phyloP scores from a whole-genome alignment of 2,329 filamentous ascomycete species.

The Xylaria hypoxylon region DNA sequence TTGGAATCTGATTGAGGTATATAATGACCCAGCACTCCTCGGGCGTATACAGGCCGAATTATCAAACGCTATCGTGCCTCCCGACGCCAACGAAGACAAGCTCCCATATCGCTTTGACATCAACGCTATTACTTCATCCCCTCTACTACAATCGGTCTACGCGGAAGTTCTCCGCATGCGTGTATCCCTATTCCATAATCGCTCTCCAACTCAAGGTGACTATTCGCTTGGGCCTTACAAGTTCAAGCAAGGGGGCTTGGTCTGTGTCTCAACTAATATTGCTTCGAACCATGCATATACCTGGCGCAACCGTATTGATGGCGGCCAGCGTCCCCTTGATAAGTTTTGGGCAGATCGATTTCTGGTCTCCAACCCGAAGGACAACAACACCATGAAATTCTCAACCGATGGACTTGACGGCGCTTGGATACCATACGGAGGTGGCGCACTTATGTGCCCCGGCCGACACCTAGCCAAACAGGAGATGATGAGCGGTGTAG shows the following conservation, averaged over 20 bases:
- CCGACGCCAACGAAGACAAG: slow-evolving; percentile 8
- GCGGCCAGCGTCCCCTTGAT: slow-evolving; percentile 18
- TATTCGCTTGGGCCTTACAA: slow-evolving; percentile 27
- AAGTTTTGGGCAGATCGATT: slow-evolving; percentile 37
- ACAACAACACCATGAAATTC: slow-evolving; percentile 20
- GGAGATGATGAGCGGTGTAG: slow-evolving; percentile 34
- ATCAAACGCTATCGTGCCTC: slow-evolving; percentile 3
- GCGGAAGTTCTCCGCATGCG: slow-evolving; percentile 39
- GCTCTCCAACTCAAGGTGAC: slow-evolving; percentile 30
- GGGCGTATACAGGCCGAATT: slow-evolving; percentile 29
- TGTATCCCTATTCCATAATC: slow-evolving; percentile 31
- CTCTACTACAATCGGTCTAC: slow-evolving; percentile 37
- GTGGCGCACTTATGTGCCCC: slow-evolving; percentile 39
- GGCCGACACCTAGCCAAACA: slow-evolving; percentile 39
- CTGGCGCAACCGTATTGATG: slow-evolving; percentile 16
- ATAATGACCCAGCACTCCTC: slow-evolving; percentile 28
- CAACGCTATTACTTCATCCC: slow-evolving; percentile 13
- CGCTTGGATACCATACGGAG: slow-evolving; percentile 39
- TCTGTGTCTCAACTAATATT: slow-evolving; percentile 24
- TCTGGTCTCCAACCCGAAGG: slow-evolving; percentile 16
- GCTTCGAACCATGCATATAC: slow-evolving; percentile 24
- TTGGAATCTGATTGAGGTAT: slow-evolving; percentile 37
- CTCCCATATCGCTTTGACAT: slow-evolving; percentile 28
- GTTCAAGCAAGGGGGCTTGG: slow-evolving; percentile 23
- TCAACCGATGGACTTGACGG: slow-evolving; percentile 33